Base-by-base conservation (phyloP, 208 protist genomes). In the Naegleria lovaniensis region DNA sequence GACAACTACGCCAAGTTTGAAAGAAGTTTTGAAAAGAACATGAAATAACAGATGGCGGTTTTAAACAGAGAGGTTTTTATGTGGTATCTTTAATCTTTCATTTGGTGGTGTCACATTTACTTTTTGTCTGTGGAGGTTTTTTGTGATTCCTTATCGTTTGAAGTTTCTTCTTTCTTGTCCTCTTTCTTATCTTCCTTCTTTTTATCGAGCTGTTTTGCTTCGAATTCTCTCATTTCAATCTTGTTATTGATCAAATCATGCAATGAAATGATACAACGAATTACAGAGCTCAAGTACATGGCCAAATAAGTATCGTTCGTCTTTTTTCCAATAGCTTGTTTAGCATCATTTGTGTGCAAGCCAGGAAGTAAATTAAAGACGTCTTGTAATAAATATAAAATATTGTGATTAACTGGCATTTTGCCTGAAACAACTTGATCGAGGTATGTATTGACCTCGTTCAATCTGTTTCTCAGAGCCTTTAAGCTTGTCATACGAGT, bases 241-340 rank as follows among this genome's bases (percentile, higher is more conserved):
- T 98, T 98, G 92, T 98, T 98, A 93, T 97, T 95, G 89, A 98
- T 97, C 9, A 98, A 94, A 83, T 98, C 94, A 93, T 98, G 97
- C 13, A 98, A 93, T 2, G 97, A 96, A 43, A 98, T 93, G 76
- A 98, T 93, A 36, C 94, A 94, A 33, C 97, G 93, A 89, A 98
- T 96, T 48, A 98, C 58, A 15, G 96, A 95, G 3, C 95, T 91
- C 36, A 98, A 91, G 91, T 98, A 98, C 86, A 98, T 95, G 29
- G 97, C 95, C 39, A 95, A 86, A 85, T 95, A 90, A 55, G 90
- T 94, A 87, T 96, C 94, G 52, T 96, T 91, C 2, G 29, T 79
- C 86, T 88, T 85, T 15, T 39, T n/a, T 11, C 51, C 52, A n/a
- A 93, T 52, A 11, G 94, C 75, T 76, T 94, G 91, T 87, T 95